phyloP scores from a whole-genome alignment of 176 grass and related monocot species.

The Bromus sterilis region DNA sequence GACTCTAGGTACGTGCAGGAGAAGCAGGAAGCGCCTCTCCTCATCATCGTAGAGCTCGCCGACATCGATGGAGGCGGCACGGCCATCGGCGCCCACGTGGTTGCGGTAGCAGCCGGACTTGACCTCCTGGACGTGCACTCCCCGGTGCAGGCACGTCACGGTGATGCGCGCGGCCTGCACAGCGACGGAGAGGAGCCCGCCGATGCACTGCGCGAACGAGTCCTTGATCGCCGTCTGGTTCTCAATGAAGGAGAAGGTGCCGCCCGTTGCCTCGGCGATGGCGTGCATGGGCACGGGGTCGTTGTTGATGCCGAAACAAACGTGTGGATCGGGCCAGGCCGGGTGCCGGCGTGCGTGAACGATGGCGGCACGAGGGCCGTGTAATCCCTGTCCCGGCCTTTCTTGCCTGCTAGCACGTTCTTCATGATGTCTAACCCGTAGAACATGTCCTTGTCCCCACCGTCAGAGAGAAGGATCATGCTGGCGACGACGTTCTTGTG shows the following conservation, averaged over 20 bases:
- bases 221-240: slow-evolving; percentile 45
- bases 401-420: too few species aligned
- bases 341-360: too few species aligned
- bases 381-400: too few species aligned
- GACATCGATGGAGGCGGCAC: slow-evolving; percentile 38
- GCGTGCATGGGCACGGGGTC: slow-evolving; percentile 72
- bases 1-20: slow-evolving; percentile 37
- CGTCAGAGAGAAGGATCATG: too few species aligned
- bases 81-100: slow-evolving; percentile 20
- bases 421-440: too few species aligned
- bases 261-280: slow-evolving; percentile 47
- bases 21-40: slow-evolving; percentile 70
- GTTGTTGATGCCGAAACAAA: too few species aligned
- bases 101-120: slow-evolving; percentile 52
- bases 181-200: slow-evolving; percentile 53
- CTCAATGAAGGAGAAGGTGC: slow-evolving; percentile 84
- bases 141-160: slow-evolving; percentile 39
- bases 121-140: slow-evolving; percentile 26
- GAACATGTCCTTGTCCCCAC: too few species aligned
- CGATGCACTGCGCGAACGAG: slow-evolving; percentile 68
- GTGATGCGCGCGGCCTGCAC: slow-evolving; percentile 38
- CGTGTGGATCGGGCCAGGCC: too few species aligned
- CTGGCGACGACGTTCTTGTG: too few species aligned
- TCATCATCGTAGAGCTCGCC: slow-evolving; percentile 77
- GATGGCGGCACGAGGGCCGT: too few species aligned